Evolutionary conservation across 2,329 filamentous ascomycete species (phyloP).

Genomic region (Paracamarosporium sp.): DNA sequence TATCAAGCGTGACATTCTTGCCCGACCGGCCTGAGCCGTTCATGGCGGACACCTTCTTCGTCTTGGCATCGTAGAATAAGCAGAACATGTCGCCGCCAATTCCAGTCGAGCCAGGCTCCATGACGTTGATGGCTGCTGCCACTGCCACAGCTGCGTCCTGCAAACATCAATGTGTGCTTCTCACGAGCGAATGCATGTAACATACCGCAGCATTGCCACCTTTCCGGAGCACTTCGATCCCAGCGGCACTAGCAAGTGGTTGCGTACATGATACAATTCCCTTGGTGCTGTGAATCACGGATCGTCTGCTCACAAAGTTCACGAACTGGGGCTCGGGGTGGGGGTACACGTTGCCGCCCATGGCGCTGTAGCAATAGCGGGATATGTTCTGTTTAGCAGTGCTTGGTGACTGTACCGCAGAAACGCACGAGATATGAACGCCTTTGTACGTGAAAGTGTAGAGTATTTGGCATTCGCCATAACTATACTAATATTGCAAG

Average conservation of each 20-base stretch:
- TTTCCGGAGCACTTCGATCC: slow-evolving; percentile 80
- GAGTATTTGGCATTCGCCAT: not conserved
- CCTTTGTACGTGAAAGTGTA: not conserved
- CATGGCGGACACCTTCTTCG: slow-evolving; percentile 80
- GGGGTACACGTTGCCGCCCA: slow-evolving; percentile 55
- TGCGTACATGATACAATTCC: slow-evolving; percentile 92
- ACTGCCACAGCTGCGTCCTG: slow-evolving; percentile 97
- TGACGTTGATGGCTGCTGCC: slow-evolving; percentile 90
- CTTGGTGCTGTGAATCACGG: slow-evolving; percentile 90
- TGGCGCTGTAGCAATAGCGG: slow-evolving; percentile 3
- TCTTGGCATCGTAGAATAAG: slow-evolving; percentile 85
- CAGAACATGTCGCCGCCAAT: slow-evolving; percentile 99
- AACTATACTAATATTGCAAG: not conserved
- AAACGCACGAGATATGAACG: not conserved
- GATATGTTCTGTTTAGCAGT: slow-evolving; percentile 7
- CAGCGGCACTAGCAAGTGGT: slow-evolving; percentile 86
- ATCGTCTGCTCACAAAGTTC: slow-evolving; percentile 79
- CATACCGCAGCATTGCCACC: slow-evolving; percentile 91
- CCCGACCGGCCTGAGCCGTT: slow-evolving; percentile 93
- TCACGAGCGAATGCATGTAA: not conserved
- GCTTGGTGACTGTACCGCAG: slow-evolving; percentile 9
- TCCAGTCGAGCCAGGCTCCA: slow-evolving; percentile 89
- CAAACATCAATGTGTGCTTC: not conserved
- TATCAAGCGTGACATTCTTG: slow-evolving; percentile 70
- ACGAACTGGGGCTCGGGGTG: slow-evolving; percentile 60